phyloP scores from a whole-genome alignment of 2,329 filamentous ascomycete genomes.

The Botrytis paeoniae region DNA sequence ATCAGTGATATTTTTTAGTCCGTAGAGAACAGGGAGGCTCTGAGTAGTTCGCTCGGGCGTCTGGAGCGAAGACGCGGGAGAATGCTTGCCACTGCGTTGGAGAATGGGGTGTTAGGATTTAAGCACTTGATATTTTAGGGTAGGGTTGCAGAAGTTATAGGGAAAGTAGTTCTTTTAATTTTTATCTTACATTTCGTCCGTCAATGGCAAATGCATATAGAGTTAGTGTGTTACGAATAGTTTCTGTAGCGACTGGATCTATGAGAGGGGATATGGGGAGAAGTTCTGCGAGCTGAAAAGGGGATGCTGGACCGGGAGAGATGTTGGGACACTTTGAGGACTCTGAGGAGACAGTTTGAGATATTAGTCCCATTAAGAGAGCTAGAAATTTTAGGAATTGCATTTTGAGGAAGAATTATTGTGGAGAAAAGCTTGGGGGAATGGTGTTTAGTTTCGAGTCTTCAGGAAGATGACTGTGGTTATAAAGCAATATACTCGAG shows the following conservation, averaged over 20 bases:
- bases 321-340: not conserved
- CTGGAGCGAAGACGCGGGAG: not conserved
- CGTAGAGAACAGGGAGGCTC: not conserved
- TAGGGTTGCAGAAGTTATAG: no score
- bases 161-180: not conserved
- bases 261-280: not conserved
- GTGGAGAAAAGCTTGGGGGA: fast-evolving
- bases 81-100: not conserved
- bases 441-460: no score
- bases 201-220: not conserved
- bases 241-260: not conserved
- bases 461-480: not conserved
- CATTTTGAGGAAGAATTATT: not conserved
- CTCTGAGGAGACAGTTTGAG: not conserved
- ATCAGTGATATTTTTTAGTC: not conserved
- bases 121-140: not conserved
- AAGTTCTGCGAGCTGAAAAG: not conserved
- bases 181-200: not conserved
- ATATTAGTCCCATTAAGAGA: not conserved
- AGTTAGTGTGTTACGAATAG: not conserved
- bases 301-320: not conserved
- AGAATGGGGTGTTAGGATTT: not conserved
- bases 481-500: not conserved
- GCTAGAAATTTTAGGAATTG: not conserved
- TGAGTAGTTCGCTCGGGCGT: slow-evolving; percentile 1